Percentiles rank a stretch among this genome's conserved stretches.
Evolutionary conservation across 2,329 filamentous ascomycete genomes (phyloP).

Genomic region (Zasmidium cellare): DNA sequence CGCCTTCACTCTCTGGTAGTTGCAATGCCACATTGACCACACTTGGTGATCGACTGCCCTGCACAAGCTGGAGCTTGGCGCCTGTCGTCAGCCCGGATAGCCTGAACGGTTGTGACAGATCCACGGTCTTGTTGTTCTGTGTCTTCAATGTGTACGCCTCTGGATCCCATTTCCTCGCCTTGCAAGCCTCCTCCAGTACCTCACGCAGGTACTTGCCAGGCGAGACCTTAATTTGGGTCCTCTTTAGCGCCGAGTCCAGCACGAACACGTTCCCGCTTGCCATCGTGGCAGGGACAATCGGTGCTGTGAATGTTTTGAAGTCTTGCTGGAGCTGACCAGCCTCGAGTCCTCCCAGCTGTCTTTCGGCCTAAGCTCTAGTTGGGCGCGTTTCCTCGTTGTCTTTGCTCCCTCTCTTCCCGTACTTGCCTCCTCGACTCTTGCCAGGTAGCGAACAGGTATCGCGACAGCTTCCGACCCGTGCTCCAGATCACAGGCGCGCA

Average conservation of each 20-base stretch:
- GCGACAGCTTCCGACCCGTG: slow-evolving; percentile 25
- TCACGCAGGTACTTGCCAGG: slow-evolving; percentile 81
- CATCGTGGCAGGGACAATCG: slow-evolving; percentile 55
- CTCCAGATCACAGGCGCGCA: slow-evolving; percentile 31
- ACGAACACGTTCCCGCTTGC: slow-evolving; percentile 64
- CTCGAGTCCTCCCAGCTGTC: background rate
- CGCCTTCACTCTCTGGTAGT: slow-evolving; percentile 70
- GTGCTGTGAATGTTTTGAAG: background rate
- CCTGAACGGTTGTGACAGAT: slow-evolving; percentile 81
- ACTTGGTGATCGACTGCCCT: slow-evolving; percentile 79
- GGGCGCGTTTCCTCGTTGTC: slow-evolving; percentile 3
- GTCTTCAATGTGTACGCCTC: slow-evolving; percentile 84
- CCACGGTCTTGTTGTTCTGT: slow-evolving; percentile 79
- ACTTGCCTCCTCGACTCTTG: slow-evolving; percentile 21
- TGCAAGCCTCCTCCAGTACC: slow-evolving; percentile 82
- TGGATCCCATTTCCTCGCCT: slow-evolving; percentile 71
- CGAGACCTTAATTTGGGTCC: slow-evolving; percentile 78
- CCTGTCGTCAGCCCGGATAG: slow-evolving; percentile 79
- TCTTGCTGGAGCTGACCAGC: background rate
- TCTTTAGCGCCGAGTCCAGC: slow-evolving; percentile 74
- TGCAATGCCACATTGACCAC: slow-evolving; percentile 88
- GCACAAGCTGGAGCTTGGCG: slow-evolving; percentile 88
- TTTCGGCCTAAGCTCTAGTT: slow-evolving; percentile 3
- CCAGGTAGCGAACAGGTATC: slow-evolving; percentile 22
- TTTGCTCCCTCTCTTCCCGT: slow-evolving; percentile 16